phyloP scores from a whole-genome alignment of 164 flowering plant species.

The Brasenia schreberi region DNA sequence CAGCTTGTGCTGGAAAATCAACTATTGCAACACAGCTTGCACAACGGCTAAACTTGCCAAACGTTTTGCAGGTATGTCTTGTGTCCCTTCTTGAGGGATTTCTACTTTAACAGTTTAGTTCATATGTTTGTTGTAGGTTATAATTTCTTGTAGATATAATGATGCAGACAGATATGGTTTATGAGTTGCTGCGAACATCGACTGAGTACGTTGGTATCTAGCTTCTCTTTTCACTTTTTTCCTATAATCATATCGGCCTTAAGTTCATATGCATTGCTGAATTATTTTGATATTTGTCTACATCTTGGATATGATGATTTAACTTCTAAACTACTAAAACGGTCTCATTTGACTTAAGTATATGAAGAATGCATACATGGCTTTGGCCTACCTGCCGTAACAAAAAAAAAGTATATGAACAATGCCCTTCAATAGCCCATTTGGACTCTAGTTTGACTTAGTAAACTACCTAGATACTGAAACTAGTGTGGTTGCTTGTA shows the following conservation, averaged over 20 bases:
- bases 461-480: too few relatives aligned
- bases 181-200: constrained; percentile 88
- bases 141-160: constrained; percentile 6
- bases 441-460: too few relatives aligned
- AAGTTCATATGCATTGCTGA: background rate
- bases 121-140: background rate
- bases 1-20: constrained; percentile 96
- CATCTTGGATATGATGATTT: too few relatives aligned
- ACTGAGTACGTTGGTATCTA: constrained; percentile 61
- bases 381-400: too few relatives aligned
- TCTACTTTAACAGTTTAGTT: background rate
- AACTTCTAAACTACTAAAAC: too few relatives aligned
- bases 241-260: too few relatives aligned
- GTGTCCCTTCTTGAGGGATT: background rate
- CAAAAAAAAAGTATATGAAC: too few relatives aligned
- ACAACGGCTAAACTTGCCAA: constrained; percentile 91
- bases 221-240: background rate
- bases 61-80: constrained; percentile 74
- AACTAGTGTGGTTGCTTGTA: too few relatives aligned
- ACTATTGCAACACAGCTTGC: constrained; percentile 99
- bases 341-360: too few relatives aligned
- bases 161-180: constrained; percentile 95
- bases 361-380: too few relatives aligned
- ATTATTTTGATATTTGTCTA: background rate
- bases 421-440: too few relatives aligned